Conservation (phyloP, 805 yeast genomes). For the Pichia phayaonensis region DNA sequence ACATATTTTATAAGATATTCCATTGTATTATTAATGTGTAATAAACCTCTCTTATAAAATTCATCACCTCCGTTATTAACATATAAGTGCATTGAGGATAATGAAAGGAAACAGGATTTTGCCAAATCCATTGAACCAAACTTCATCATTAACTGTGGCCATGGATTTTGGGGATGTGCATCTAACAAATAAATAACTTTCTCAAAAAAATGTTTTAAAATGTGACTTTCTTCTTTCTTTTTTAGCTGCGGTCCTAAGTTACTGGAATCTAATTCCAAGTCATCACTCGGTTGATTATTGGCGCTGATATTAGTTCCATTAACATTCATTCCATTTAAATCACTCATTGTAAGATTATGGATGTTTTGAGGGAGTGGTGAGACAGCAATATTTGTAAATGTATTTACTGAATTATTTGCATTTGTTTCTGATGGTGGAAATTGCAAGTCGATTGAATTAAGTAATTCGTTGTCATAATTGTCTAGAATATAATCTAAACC, state of each 20-base stretch:
- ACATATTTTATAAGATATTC: constrained; percentile 43
- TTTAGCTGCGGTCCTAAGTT: constrained; percentile 13
- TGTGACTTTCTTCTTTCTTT: constrained; percentile 41
- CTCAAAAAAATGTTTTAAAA: constrained; percentile 49
- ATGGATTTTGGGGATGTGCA: constrained; percentile 54
- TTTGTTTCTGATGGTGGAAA: not conserved
- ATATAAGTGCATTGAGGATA: constrained; percentile 51
- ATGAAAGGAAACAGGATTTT: constrained; percentile 47
- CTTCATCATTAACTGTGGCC: constrained; percentile 52
- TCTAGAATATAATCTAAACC: constrained; percentile 27
- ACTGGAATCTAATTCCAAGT: constrained; percentile 19
- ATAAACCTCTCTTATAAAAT: constrained; percentile 44
- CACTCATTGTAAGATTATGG: not conserved
- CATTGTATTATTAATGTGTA: constrained; percentile 51
- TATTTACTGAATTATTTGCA: not conserved
- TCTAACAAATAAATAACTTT: constrained; percentile 45
- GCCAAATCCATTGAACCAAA: constrained; percentile 54
- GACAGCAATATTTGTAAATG: not conserved
- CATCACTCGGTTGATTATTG: not conserved
- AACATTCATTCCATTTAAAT: not conserved
- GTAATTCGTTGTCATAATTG: constrained; percentile 7
- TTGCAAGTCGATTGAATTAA: constrained; percentile 1
- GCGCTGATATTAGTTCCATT: not conserved
- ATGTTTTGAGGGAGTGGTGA: not conserved
- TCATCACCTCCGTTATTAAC: constrained; percentile 46